Conservation (phyloP, 305 asterid genomes). For the Striga hermonthica region DNA sequence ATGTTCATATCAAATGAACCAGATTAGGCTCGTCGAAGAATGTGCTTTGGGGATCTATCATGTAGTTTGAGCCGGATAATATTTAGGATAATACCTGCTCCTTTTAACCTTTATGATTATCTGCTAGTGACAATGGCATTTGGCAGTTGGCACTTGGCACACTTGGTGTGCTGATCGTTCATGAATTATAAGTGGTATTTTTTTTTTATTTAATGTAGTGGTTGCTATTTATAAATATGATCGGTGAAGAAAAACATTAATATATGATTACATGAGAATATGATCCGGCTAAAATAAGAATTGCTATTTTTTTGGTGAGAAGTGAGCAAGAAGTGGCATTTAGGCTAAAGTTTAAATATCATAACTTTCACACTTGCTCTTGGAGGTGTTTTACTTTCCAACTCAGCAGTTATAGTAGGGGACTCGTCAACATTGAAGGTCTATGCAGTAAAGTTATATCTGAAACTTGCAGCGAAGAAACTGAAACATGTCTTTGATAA, state of each 20-base stretch:
- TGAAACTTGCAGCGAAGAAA: too few species aligned
- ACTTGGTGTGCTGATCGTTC: conserved; percentile 5
- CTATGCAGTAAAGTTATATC: too few species aligned
- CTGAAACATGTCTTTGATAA: too few species aligned
- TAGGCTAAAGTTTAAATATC: too few species aligned
- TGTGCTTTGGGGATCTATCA: not conserved
- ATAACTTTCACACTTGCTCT: too few species aligned
- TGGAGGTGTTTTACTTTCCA: too few species aligned
- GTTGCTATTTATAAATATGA: not conserved
- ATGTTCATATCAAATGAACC: conserved; percentile 11
- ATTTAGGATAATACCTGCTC: not conserved
- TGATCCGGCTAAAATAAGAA: not conserved
- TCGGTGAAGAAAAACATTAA: not conserved
- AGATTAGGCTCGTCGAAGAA: not conserved
- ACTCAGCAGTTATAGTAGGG: too few species aligned
- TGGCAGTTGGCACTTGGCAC: not conserved
- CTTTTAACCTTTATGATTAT: conserved; percentile 11
- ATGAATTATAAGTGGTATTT: not conserved
- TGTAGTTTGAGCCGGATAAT: not conserved
- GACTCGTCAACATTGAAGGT: too few species aligned
- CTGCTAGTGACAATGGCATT: not conserved
- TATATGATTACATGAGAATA: not conserved
- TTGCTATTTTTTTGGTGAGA: not conserved
- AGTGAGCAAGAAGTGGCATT: too few species aligned
- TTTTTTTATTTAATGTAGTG: not conserved